Evolutionary conservation across 352 stramenopile genomes (phyloP).

Genomic region (Globisporangium nodosum): DNA sequence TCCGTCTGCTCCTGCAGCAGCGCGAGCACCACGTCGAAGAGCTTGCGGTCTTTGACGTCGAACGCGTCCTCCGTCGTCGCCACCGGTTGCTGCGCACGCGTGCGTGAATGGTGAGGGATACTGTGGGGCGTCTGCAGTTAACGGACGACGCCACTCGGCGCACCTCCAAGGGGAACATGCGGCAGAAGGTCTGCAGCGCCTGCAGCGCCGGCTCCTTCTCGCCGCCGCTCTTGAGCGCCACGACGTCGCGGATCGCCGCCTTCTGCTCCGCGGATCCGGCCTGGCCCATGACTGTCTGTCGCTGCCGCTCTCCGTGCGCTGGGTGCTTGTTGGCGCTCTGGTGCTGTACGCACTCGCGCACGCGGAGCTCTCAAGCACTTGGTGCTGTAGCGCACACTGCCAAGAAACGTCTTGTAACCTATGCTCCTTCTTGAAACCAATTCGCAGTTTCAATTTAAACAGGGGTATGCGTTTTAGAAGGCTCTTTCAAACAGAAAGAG

Average conservation of each 20-base stretch:
- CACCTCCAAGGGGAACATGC: slow-evolving; percentile 70
- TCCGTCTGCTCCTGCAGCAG: slow-evolving; percentile 64
- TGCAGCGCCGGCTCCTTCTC: slow-evolving; percentile 41
- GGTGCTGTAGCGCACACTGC: no score
- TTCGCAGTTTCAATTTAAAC: no score
- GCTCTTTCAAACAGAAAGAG: no score
- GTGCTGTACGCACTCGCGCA: no score
- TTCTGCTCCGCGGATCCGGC: slow-evolving; percentile 75
- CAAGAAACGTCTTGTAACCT: no score
- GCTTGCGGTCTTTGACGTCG: slow-evolving; percentile 71
- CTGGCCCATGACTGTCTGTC: slow-evolving; percentile 48
- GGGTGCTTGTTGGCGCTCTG: no score
- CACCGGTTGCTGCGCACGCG: slow-evolving; percentile 17
- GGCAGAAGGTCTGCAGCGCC: slow-evolving; percentile 66
- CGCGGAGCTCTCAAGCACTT: no score
- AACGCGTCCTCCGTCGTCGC: slow-evolving; percentile 24
- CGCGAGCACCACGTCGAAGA: slow-evolving; percentile 71
- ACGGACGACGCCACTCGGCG: background rate
- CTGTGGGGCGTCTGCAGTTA: no score
- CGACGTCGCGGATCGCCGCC: slow-evolving; percentile 69
- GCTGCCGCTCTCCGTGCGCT: background rate
- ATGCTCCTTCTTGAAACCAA: no score
- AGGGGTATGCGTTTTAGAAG: no score
- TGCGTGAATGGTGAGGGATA: background rate
- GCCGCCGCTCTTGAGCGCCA: slow-evolving; percentile 42